A percentile compares a stretch with the other conserved stretches of the same genome.
phyloP scores from a whole-genome alignment of 495 filamentous ascomycete species.

The Jackrogersella minutella region DNA sequence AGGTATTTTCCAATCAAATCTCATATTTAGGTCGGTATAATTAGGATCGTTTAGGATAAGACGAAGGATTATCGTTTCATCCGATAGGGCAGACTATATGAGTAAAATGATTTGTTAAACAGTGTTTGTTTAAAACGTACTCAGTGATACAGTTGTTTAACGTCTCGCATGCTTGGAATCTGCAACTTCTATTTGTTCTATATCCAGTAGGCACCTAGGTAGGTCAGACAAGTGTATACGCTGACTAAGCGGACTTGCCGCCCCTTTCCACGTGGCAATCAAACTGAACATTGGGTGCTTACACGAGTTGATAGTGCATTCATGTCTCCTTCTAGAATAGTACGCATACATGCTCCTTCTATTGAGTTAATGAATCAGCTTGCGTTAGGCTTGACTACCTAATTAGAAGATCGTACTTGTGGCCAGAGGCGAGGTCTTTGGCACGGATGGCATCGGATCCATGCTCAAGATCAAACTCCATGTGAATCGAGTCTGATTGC shows the following conservation, averaged over 20 bases:
- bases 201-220: not conserved
- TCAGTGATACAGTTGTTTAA: not conserved
- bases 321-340: not conserved
- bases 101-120: not conserved
- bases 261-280: not conserved
- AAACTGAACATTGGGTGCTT: not conserved
- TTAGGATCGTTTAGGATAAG: no score
- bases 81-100: not conserved
- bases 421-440: not conserved
- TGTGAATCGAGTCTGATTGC: not conserved
- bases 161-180: not conserved
- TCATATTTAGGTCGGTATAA: not conserved
- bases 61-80: constrained; percentile 4
- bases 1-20: not conserved
- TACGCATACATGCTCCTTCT: not conserved
- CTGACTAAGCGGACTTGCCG: constrained; percentile 1
- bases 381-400: not conserved
- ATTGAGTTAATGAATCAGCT: not conserved
- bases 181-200: not conserved
- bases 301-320: not conserved
- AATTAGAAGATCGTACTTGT: not conserved
- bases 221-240: not conserved
- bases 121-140: not conserved
- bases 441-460: not conserved
- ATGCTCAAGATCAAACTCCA: not conserved